A percentile compares a stretch with the other conserved stretches of the same genome.
These are phyloP conservation scores for Colletotrichum coccodes DNA, from an alignment of 2,329 filamentous ascomycete species.

Conservation along the genomic window DNA sequence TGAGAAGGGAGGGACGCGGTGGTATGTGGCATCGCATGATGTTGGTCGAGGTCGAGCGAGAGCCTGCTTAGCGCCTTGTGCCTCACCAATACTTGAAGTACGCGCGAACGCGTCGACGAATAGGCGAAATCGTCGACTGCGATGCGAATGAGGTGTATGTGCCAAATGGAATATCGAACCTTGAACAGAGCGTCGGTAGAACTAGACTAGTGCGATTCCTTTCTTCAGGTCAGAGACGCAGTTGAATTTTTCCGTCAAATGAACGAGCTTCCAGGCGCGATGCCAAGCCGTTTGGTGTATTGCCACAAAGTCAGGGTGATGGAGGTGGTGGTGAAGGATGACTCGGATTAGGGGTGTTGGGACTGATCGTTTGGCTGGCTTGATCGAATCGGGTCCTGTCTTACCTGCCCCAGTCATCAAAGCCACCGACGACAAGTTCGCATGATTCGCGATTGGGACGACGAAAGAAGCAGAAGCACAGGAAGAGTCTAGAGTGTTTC, in stretches of 20 bases:
- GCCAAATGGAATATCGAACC: background rate
- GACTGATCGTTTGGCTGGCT: background rate
- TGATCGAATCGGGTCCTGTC: constrained; percentile 2
- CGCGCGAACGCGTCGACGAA: background rate
- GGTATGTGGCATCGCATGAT: constrained; percentile 26
- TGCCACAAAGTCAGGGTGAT: background rate
- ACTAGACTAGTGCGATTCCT: constrained; percentile 11
- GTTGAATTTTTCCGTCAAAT: constrained; percentile 32
- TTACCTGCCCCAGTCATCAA: constrained; percentile 1
- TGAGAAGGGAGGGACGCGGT: background rate
- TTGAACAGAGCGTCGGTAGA: background rate
- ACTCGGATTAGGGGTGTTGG: constrained; percentile 5
- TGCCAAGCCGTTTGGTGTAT: constrained; percentile 21
- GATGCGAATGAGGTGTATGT: background rate
- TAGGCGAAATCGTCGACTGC: background rate
- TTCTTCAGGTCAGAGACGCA: constrained; percentile 20
- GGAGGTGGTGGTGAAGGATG: background rate
- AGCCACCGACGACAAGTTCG: background rate
- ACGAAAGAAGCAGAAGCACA: background rate
- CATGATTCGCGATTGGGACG: background rate
- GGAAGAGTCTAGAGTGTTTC: background rate
- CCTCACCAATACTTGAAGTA: background rate
- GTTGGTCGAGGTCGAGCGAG: constrained; percentile 5
- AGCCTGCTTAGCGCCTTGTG: constrained; percentile 6
- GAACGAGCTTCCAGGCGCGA: background rate